Conservation (phyloP, 1,139 yeast species). For the Taphrina betulina region DNA sequence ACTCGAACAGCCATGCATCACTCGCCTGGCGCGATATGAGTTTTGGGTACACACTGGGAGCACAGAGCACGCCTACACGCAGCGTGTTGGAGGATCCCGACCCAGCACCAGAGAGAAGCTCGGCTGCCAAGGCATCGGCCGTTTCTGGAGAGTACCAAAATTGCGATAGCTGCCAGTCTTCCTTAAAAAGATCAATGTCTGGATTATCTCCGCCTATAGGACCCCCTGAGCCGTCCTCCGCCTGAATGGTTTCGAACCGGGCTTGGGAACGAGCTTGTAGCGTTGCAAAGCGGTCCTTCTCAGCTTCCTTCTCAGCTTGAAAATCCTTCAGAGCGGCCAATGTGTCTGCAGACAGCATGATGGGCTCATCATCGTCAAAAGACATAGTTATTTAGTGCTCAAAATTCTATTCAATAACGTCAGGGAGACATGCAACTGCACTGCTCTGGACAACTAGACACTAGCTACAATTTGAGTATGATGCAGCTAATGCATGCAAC, state of each 20-base stretch:
- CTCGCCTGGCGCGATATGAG: constrained; percentile 50
- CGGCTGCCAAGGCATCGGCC: constrained; percentile 64
- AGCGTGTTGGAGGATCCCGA: constrained; percentile 51
- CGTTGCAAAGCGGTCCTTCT: constrained; percentile 49
- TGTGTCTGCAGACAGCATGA: background rate
- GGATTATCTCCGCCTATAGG: constrained; percentile 42
- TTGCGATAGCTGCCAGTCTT: constrained; percentile 92
- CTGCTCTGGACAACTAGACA: no score
- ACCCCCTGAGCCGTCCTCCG: no score
- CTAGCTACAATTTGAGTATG: no score
- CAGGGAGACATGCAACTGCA: no score
- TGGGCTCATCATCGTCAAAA: background rate
- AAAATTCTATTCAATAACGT: no score
- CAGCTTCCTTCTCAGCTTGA: constrained; percentile 15
- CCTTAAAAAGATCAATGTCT: constrained; percentile 68
- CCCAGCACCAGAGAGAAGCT: constrained; percentile 58
- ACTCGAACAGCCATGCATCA: constrained; percentile 67
- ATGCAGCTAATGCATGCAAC: no score
- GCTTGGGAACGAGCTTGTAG: constrained; percentile 62
- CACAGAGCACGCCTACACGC: constrained; percentile 73
- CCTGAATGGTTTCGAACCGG: constrained; percentile 45
- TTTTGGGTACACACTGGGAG: constrained; percentile 90
- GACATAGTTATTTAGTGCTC: no score
- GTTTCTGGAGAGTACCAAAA: constrained; percentile 80
- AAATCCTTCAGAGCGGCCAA: constrained; percentile 23